A percentile compares a stretch with the other conserved stretches of the same genome.
phyloP scores from a whole-genome alignment of 345 rosid species.

The Arabidopsis arenosa region DNA sequence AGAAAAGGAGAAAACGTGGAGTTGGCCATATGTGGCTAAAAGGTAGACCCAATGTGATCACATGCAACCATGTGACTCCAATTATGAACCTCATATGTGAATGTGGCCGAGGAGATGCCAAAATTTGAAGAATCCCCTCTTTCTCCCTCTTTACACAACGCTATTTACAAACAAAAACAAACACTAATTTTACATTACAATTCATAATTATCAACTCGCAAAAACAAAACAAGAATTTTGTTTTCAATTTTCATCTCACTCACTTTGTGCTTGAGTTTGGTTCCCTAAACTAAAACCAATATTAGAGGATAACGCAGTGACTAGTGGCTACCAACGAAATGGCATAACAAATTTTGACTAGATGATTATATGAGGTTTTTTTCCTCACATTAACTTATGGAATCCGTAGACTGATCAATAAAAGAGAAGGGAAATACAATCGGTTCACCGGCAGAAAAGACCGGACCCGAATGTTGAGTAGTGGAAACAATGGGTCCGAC shows the following conservation, averaged over 20 bases:
- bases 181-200: not conserved
- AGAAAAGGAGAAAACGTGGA: slow-evolving; percentile 31
- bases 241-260: not conserved
- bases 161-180: not conserved
- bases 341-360: not conserved
- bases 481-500: slow-evolving; percentile 10
- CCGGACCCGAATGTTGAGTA: not conserved
- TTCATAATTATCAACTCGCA: not conserved
- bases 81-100: slow-evolving; percentile 47
- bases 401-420: not conserved
- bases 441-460: slow-evolving; percentile 8
- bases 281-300: not conserved
- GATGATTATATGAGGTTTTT: not conserved
- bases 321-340: not conserved
- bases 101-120: slow-evolving; percentile 41
- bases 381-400: not conserved
- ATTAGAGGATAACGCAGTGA: not conserved
- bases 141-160: not conserved
- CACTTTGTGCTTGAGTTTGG: not conserved
- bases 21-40: slow-evolving; percentile 49
- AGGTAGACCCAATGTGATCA: slow-evolving; percentile 45
- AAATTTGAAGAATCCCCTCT: slow-evolving; percentile 7
- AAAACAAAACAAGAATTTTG: too few relatives aligned
- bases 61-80: slow-evolving; percentile 50
- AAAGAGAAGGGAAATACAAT: not conserved